These are phyloP conservation scores for Ilyonectria sp. DNA, from an alignment of 2,329 filamentous ascomycete genomes.

Conservation along the genomic window DNA sequence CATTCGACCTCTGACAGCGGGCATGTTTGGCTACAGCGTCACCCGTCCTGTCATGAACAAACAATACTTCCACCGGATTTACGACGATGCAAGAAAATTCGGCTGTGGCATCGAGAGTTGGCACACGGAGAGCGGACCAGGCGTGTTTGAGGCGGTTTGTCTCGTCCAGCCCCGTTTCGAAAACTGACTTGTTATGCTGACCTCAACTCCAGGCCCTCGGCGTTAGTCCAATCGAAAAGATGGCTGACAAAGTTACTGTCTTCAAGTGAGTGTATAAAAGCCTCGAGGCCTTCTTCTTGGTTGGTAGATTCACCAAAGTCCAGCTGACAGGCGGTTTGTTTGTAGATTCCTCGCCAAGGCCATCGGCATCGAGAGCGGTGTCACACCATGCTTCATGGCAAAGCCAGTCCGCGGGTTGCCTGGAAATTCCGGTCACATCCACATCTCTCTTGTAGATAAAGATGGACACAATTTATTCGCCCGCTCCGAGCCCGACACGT, in stretches of 20 bases:
- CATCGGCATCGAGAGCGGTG: slow-evolving; percentile 77
- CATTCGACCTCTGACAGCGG: slow-evolving; percentile 80
- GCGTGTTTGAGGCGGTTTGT: slow-evolving; percentile 51
- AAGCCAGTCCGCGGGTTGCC: slow-evolving; percentile 80
- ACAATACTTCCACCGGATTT: slow-evolving; percentile 88
- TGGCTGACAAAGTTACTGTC: slow-evolving; percentile 80
- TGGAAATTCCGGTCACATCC: slow-evolving; percentile 83
- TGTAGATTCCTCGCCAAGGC: slow-evolving; percentile 66
- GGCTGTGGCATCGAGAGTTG: slow-evolving; percentile 83
- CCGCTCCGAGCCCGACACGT: slow-evolving; percentile 64
- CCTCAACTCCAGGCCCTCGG: slow-evolving; percentile 6
- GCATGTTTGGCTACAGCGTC: slow-evolving; percentile 88
- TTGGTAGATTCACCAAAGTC: too few species aligned
- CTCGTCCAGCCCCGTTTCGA: neutral
- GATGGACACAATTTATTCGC: slow-evolving; percentile 78
- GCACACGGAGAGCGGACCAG: slow-evolving; percentile 87
- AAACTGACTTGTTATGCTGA: neutral
- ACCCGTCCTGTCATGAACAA: slow-evolving; percentile 83
- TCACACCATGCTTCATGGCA: slow-evolving; percentile 85
- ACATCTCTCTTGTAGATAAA: slow-evolving; percentile 77
- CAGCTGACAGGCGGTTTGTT: too few species aligned
- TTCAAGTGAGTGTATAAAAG: slow-evolving; percentile 71
- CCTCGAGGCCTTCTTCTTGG: neutral
- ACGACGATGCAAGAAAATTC: slow-evolving; percentile 79
- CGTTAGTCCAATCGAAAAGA: slow-evolving; percentile 5